Evolutionary conservation across 2,329 filamentous ascomycete genomes (phyloP).

Genomic region (Pseudogymnoascus sp.): DNA sequence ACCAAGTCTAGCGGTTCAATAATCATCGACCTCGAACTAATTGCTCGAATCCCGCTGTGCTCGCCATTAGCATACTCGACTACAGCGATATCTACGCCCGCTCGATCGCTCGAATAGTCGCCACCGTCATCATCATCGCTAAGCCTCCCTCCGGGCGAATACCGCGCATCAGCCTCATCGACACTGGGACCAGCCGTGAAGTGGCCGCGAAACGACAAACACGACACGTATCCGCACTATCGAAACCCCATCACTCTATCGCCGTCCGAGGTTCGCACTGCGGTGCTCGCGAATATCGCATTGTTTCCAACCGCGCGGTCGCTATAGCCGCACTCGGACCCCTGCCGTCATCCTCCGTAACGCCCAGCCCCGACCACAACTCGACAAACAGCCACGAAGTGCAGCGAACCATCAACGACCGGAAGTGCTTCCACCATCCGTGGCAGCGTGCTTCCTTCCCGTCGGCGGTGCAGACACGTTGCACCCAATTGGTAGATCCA

Average conservation of each 20-base stretch:
- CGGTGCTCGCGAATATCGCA: slow-evolving; percentile 10
- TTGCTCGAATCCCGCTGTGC: background rate
- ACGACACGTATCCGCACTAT: background rate
- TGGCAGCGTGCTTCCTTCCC: slow-evolving; percentile 8
- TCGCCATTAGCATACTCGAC: slow-evolving; percentile 5
- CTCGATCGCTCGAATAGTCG: slow-evolving; percentile 4
- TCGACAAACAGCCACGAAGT: background rate
- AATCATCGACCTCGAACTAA: slow-evolving; percentile 9
- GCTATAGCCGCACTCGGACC: slow-evolving; percentile 7
- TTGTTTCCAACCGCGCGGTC: slow-evolving; percentile 9
- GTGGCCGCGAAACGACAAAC: background rate
- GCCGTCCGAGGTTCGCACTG: background rate
- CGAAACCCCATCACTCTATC: background rate
- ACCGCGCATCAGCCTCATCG: slow-evolving; percentile 4
- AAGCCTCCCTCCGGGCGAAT: background rate
- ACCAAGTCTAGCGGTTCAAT: slow-evolving; percentile 9
- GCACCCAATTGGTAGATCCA: slow-evolving; percentile 8
- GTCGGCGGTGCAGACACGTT: slow-evolving; percentile 8
- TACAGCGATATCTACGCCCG: background rate
- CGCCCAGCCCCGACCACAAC: background rate
- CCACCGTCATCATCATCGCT: slow-evolving; percentile 9
- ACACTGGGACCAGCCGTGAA: background rate
- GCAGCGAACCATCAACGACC: slow-evolving; percentile 3
- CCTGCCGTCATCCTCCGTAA: slow-evolving; percentile 10
- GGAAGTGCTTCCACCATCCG: slow-evolving; percentile 6